These are phyloP conservation scores for Arctostaphylos glauca DNA, from an alignment of 148 eudicot genomes.

Conservation along the genomic window DNA sequence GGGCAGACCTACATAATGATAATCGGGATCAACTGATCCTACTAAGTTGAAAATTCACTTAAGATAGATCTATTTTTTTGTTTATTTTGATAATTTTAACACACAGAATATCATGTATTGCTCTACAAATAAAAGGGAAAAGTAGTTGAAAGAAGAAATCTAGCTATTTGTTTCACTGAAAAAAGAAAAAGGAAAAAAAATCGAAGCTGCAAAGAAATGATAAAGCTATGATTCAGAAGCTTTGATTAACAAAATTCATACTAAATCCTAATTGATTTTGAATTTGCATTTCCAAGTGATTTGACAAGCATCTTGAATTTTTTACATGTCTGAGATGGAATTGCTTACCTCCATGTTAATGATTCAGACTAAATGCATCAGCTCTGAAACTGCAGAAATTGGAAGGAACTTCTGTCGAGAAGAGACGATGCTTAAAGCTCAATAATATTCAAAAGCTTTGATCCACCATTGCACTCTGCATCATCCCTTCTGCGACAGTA, in stretches of 20 bases:
- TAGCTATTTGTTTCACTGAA: no score
- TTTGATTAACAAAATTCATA: neutral
- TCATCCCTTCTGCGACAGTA: slow-evolving; percentile 7
- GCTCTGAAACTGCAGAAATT: neutral
- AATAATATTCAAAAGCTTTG: neutral
- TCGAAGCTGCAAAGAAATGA: no score
- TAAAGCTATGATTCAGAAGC: neutral
- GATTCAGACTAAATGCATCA: neutral
- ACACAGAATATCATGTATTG: no score
- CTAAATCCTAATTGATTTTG: neutral
- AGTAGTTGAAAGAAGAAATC: neutral
- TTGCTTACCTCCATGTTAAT: neutral
- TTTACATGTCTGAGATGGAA: neutral
- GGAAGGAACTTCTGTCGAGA: slow-evolving; percentile 2
- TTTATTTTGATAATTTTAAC: no score
- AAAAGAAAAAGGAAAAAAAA: no score
- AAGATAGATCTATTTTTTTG: no score
- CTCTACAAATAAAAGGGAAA: no score
- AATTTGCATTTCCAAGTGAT: neutral
- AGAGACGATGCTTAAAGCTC: slow-evolving; percentile 4
- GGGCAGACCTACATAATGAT: no score
- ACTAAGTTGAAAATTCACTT: no score
- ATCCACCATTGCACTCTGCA: neutral
- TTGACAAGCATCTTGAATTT: neutral
- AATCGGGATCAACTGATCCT: no score